Conservation (phyloP, 2,329 filamentous ascomycete species). For the Annulohypoxylon truncatum region DNA sequence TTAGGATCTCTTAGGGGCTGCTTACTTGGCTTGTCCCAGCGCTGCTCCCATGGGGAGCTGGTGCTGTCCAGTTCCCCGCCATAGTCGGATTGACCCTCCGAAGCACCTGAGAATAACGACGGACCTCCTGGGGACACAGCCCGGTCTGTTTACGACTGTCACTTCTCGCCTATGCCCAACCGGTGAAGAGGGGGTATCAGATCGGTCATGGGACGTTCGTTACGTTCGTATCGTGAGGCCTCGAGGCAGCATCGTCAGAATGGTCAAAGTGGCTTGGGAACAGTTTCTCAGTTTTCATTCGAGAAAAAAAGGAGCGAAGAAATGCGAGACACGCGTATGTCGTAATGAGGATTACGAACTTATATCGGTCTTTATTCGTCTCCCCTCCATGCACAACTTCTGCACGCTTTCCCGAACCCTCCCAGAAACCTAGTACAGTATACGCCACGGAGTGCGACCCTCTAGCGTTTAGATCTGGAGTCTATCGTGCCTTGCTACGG, state of each 20-base stretch:
- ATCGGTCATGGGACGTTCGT: constrained; percentile 12
- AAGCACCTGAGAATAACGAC: neutral
- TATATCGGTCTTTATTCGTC: constrained; percentile 13
- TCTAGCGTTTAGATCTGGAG: constrained; percentile 24
- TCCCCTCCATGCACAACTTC: constrained; percentile 7
- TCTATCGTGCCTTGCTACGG: constrained; percentile 22
- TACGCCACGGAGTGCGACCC: neutral
- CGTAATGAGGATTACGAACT: constrained; percentile 29
- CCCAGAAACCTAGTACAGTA: constrained; percentile 20
- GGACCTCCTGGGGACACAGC: constrained; percentile 8
- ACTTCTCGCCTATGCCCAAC: constrained; percentile 12
- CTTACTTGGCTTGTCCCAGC: constrained; percentile 24
- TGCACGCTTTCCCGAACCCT: neutral
- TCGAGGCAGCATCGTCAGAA: constrained; percentile 13
- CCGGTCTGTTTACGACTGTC: neutral
- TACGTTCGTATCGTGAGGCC: constrained; percentile 19
- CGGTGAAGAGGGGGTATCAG: neutral
- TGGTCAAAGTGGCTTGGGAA: neutral
- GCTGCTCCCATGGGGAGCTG: constrained; percentile 12
- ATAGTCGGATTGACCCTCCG: constrained; percentile 1
- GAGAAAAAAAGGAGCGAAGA: constrained; percentile 8
- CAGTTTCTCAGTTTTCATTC: neutral
- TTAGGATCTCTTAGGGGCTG: neutral
- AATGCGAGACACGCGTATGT: constrained; percentile 16
- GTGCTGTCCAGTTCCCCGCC: constrained; percentile 36